A percentile compares a stretch with the other conserved stretches of the same genome.
phyloP scores from a whole-genome alignment of 306 rosid species.

The Prosopis cineraria region DNA sequence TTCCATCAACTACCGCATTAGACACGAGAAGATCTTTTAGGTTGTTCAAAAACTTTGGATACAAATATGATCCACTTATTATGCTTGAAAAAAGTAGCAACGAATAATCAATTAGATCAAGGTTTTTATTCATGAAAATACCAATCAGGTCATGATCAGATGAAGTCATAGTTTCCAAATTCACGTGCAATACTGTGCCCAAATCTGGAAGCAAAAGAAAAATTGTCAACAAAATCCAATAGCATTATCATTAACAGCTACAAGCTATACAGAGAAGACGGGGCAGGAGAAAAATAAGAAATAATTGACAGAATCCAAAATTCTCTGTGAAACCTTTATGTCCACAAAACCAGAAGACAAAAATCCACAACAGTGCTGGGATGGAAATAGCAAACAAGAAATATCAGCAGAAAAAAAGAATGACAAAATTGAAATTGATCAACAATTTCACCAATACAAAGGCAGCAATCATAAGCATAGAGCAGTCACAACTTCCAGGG shows the following conservation, averaged over 20 bases:
- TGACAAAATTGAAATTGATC: neutral
- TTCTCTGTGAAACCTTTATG: neutral
- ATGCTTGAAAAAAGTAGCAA: slow-evolving; percentile 5
- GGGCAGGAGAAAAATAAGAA: slow-evolving; percentile 15
- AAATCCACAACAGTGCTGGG: neutral
- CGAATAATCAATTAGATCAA: slow-evolving; percentile 5
- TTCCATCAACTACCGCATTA: slow-evolving; percentile 1
- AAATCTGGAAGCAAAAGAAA: slow-evolving; percentile 45
- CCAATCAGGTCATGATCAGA: slow-evolving; percentile 45
- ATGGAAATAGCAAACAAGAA: neutral
- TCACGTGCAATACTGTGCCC: slow-evolving; percentile 32
- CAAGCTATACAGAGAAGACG: slow-evolving; percentile 4
- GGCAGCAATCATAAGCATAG: neutral
- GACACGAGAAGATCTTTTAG: neutral
- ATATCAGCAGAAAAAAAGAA: neutral
- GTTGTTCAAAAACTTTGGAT: neutral
- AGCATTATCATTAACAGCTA: slow-evolving; percentile 18
- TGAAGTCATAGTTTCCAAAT: slow-evolving; percentile 45
- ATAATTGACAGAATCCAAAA: neutral
- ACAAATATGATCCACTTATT: neutral
- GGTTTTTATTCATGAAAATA: slow-evolving; percentile 18
- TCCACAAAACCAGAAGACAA: slow-evolving; percentile 19
- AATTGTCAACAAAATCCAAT: slow-evolving; percentile 30
- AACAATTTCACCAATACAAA: slow-evolving; percentile 4
- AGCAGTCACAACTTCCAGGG: neutral